Evolutionary conservation across 2,329 filamentous ascomycete genomes (phyloP).

Genomic region (Alternaria viburni): DNA sequence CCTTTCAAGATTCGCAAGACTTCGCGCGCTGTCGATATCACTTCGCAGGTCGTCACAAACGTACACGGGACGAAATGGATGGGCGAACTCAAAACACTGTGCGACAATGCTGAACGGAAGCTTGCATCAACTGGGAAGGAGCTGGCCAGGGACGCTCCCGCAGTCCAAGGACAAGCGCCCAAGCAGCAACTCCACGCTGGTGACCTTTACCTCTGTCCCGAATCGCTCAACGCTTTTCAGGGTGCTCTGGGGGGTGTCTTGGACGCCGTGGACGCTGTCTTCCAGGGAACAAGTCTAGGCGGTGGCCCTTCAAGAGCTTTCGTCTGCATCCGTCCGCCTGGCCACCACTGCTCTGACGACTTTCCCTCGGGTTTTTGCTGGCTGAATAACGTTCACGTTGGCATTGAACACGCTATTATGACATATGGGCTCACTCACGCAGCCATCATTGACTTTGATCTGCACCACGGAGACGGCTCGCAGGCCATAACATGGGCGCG

Average conservation of each 20-base stretch:
- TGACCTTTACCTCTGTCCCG: conserved; percentile 87
- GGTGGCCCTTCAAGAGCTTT: conserved; percentile 77
- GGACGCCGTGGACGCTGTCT: conserved; percentile 88
- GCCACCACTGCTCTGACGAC: conserved; percentile 90
- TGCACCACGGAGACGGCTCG: conserved; percentile 68
- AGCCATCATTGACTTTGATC: conserved; percentile 64
- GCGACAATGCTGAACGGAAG: conserved; percentile 77
- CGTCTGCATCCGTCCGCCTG: conserved; percentile 89
- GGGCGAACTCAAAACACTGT: conserved; percentile 87
- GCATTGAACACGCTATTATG: conserved; percentile 87
- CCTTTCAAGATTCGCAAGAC: conserved; percentile 90
- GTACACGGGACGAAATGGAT: conserved; percentile 94
- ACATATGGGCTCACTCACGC: conserved; percentile 89
- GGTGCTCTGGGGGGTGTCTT: conserved; percentile 91
- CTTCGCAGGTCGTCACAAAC: conserved; percentile 80
- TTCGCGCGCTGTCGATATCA: conserved; percentile 71
- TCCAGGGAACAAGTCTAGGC: conserved; percentile 57
- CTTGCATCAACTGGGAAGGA: conserved; percentile 80
- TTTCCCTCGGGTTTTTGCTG: conserved; percentile 97
- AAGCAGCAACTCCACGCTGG: conserved; percentile 79
- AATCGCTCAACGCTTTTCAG: conserved; percentile 86
- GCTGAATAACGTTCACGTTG: conserved; percentile 98
- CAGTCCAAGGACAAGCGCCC: conserved; percentile 55
- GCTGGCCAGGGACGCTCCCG: conserved; percentile 62
- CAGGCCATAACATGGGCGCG: conserved; percentile 92